Evolutionary conservation across 225 moss, liverwort and hornwort genomes (phyloP).

Genomic region (Takakia lepidozioides): DNA sequence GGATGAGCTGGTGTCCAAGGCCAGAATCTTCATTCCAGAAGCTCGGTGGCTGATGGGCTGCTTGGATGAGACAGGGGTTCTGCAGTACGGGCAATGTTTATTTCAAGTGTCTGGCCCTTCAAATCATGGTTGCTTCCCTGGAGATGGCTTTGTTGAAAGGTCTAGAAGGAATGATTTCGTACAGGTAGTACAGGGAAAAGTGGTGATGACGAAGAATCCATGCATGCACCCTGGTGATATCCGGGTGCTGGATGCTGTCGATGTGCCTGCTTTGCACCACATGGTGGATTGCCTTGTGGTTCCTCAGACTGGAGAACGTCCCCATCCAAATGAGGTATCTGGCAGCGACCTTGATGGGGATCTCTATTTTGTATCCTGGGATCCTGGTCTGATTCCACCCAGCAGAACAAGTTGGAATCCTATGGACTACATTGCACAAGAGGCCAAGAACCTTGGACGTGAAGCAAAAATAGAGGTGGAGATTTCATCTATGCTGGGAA

Average conservation of each 20-base stretch:
- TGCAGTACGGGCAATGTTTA: slow-evolving; percentile 86
- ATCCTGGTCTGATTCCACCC: slow-evolving; percentile 61
- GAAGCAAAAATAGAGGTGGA: slow-evolving; percentile 44
- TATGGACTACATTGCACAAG: slow-evolving; percentile 42
- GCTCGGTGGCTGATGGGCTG: slow-evolving; percentile 84
- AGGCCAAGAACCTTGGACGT: slow-evolving; percentile 3
- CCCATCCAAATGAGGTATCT: slow-evolving; percentile 89
- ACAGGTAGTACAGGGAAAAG: slow-evolving; percentile 62
- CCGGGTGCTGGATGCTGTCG: slow-evolving; percentile 70
- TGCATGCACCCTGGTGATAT: slow-evolving; percentile 95
- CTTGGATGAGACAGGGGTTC: slow-evolving; percentile 68
- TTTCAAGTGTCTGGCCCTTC: slow-evolving; percentile 49
- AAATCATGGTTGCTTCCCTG: slow-evolving; percentile 7
- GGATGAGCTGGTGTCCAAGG: slow-evolving; percentile 56
- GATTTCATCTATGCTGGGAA: too few species aligned
- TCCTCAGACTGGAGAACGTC: slow-evolving; percentile 71
- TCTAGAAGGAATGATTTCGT: slow-evolving; percentile 10
- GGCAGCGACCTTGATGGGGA: slow-evolving; percentile 96
- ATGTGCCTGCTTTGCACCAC: slow-evolving; percentile 51
- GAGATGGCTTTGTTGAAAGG: slow-evolving; percentile 11
- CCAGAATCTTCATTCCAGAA: slow-evolving; percentile 72
- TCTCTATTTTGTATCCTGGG: slow-evolving; percentile 82
- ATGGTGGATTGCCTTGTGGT: slow-evolving; percentile 83
- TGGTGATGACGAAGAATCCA: slow-evolving; percentile 87
- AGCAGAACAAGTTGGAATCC: slow-evolving; percentile 57